Evolutionary conservation across 495 filamentous ascomycete genomes (phyloP).

Genomic region (Neurospora sp.): DNA sequence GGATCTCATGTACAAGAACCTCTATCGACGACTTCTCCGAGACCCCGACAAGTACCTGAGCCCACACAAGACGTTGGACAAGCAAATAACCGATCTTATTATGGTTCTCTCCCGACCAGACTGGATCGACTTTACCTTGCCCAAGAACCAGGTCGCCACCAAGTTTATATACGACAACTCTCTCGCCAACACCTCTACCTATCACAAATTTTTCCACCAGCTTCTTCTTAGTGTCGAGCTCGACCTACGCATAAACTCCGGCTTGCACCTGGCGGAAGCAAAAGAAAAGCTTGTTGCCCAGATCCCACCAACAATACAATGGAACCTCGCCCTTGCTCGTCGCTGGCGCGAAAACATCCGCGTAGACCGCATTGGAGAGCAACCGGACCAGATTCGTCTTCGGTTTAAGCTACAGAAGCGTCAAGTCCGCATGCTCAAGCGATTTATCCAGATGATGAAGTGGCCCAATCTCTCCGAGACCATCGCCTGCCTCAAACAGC

Average conservation of each 20-base stretch:
- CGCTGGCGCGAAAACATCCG: slow-evolving; percentile 58
- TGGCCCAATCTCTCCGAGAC: slow-evolving; percentile 62
- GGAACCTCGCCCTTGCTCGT: slow-evolving; percentile 56
- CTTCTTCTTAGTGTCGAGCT: slow-evolving; percentile 59
- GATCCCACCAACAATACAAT: slow-evolving; percentile 56
- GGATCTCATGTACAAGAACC: slow-evolving; percentile 41
- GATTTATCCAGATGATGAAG: slow-evolving; percentile 58
- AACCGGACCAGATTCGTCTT: slow-evolving; percentile 38
- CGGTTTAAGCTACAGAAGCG: slow-evolving; percentile 46
- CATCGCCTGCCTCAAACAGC: slow-evolving; percentile 44
- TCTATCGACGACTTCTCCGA: slow-evolving; percentile 40
- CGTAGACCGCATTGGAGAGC: slow-evolving; percentile 39
- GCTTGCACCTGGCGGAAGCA: slow-evolving; percentile 39
- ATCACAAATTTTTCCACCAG: slow-evolving; percentile 61
- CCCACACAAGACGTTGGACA: slow-evolving; percentile 48
- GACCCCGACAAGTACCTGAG: slow-evolving; percentile 40
- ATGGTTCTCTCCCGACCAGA: slow-evolving; percentile 47
- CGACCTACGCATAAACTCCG: slow-evolving; percentile 49
- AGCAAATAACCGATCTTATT: slow-evolving; percentile 58
- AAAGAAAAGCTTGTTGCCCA: slow-evolving; percentile 46
- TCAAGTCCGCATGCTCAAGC: slow-evolving; percentile 53
- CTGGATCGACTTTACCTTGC: slow-evolving; percentile 60
- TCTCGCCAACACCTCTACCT: slow-evolving; percentile 23
- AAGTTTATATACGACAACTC: slow-evolving; percentile 47
- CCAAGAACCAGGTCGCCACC: slow-evolving; percentile 54